A percentile compares a stretch with the other conserved stretches of the same genome.
phyloP scores from a whole-genome alignment of 2,329 filamentous ascomycete genomes.

The Akanthomyces uredinophilus region DNA sequence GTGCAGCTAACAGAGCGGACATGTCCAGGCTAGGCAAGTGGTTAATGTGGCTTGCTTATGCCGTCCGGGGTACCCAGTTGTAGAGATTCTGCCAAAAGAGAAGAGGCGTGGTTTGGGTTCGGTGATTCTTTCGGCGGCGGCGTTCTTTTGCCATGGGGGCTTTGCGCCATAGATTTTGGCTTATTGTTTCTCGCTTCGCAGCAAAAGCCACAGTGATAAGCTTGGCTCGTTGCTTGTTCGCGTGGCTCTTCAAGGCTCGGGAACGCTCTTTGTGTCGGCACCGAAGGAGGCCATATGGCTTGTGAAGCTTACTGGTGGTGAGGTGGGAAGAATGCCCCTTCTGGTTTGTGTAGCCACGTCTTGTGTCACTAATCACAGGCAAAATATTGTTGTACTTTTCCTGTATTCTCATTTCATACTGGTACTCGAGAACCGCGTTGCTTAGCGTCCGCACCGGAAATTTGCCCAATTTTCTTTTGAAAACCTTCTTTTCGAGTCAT shows the following conservation, averaged over 20 bases:
- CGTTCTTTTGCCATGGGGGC: background rate
- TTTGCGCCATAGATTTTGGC: background rate
- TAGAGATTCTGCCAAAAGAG: background rate
- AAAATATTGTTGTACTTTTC: background rate
- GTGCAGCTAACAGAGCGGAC: background rate
- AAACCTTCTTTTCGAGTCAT: background rate
- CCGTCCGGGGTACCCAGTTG: background rate
- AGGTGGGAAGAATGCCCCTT: background rate
- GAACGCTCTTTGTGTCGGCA: background rate
- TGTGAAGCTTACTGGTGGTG: background rate
- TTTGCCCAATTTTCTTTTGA: background rate
- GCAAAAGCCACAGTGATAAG: background rate
- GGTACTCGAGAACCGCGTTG: background rate
- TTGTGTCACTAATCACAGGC: background rate
- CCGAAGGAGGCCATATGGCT: background rate
- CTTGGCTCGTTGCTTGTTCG: background rate
- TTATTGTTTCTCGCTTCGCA: background rate
- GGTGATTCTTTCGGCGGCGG: conserved; percentile 11
- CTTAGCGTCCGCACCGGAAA: background rate
- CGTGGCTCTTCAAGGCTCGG: background rate
- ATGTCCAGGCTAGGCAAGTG: conserved; percentile 7
- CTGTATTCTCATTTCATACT: background rate
- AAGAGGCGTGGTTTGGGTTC: background rate
- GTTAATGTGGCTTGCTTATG: conserved; percentile 11
- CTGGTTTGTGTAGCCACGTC: background rate